phyloP scores from a whole-genome alignment of 2,329 filamentous ascomycete species.

The Fonsecaea pedrosoi region DNA sequence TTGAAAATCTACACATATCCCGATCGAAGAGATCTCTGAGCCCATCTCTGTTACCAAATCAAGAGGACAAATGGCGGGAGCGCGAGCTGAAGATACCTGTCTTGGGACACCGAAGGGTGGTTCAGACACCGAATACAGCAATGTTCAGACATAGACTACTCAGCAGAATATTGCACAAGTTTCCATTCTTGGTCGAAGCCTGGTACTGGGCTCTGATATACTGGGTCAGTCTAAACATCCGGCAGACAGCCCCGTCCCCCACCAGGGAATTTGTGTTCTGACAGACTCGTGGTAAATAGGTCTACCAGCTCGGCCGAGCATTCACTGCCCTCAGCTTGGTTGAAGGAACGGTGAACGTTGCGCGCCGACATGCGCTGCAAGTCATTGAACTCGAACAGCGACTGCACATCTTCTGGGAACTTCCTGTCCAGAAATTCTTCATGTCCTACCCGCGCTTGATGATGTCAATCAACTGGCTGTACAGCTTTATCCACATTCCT shows the following conservation, averaged over 20 bases:
- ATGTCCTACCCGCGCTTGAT: constrained; percentile 63
- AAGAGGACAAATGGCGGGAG: constrained; percentile 59
- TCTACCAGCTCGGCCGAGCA: constrained; percentile 76
- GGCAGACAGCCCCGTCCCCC: background rate
- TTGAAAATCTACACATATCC: constrained; percentile 29
- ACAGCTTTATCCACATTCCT: constrained; percentile 80
- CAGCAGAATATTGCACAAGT: constrained; percentile 68
- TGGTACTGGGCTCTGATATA: constrained; percentile 82
- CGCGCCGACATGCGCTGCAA: constrained; percentile 71
- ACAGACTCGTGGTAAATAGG: constrained; percentile 51
- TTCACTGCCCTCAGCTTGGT: constrained; percentile 73
- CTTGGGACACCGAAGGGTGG: constrained; percentile 53
- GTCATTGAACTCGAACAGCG: constrained; percentile 70
- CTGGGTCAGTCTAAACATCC: constrained; percentile 64
- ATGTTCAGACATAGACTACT: constrained; percentile 66
- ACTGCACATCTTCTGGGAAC: constrained; percentile 70
- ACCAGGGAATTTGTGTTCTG: constrained; percentile 1
- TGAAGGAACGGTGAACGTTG: constrained; percentile 71
- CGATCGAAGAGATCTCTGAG: constrained; percentile 44
- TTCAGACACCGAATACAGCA: constrained; percentile 67
- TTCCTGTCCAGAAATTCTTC: constrained; percentile 66
- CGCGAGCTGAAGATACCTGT: constrained; percentile 54
- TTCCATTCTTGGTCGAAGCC: constrained; percentile 75
- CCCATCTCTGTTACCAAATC: constrained; percentile 50
- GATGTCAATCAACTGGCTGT: constrained; percentile 73